These are phyloP conservation scores for Anthoceros angustus DNA, from an alignment of 225 moss, liverwort and hornwort species.

Conservation along the genomic window DNA sequence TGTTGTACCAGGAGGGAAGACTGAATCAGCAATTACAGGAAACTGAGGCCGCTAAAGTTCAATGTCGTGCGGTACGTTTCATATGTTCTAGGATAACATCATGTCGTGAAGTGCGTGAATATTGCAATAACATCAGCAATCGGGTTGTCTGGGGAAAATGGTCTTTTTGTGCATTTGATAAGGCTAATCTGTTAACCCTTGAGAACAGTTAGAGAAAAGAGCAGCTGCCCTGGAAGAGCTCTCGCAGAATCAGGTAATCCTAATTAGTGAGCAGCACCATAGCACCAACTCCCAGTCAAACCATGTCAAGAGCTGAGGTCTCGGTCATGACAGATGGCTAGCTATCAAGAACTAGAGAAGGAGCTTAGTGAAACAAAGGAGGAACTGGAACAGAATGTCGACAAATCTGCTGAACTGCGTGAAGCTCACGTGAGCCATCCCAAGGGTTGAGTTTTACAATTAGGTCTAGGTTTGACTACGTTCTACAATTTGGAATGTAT, in stretches of 20 bases:
- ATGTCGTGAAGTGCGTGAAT: background rate
- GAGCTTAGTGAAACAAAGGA: conserved; percentile 26
- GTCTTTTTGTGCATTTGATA: background rate
- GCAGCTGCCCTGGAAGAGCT: conserved; percentile 37
- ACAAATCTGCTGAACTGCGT: conserved; percentile 27
- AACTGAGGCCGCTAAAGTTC: background rate
- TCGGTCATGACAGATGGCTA: conserved; percentile 16
- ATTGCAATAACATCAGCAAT: no score
- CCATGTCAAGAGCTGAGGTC: no score
- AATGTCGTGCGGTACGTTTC: background rate
- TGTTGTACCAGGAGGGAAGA: background rate
- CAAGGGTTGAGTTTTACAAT: background rate
- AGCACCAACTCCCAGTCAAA: no score
- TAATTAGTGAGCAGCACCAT: background rate
- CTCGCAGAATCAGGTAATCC: conserved; percentile 35
- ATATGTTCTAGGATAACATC: background rate
- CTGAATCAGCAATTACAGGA: background rate
- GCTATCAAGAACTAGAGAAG: conserved; percentile 36
- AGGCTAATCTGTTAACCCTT: no score
- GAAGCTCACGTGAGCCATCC: conserved; percentile 38
- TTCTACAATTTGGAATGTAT: no score
- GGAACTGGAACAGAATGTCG: conserved; percentile 40
- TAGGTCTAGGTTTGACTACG: background rate
- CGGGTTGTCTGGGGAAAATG: no score
- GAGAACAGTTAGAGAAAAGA: conserved; percentile 26